Evolutionary conservation across 164 flowering plant species (phyloP).

Genomic region (Taxillus chinensis): DNA sequence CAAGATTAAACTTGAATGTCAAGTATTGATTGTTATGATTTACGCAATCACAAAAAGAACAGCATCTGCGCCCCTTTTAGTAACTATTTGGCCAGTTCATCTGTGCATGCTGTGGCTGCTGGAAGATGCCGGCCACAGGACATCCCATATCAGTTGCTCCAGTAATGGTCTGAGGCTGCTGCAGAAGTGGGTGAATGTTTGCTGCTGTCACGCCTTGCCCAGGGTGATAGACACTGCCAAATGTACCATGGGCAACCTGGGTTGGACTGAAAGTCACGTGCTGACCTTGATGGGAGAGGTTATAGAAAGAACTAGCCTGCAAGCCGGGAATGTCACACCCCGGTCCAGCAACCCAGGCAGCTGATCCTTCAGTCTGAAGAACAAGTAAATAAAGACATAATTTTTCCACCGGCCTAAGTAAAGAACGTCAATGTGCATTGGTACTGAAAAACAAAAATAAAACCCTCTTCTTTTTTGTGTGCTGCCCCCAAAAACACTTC

Average conservation of each 20-base stretch:
- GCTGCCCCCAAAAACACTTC: no score
- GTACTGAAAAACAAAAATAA: no score
- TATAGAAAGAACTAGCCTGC: conserved; percentile 70
- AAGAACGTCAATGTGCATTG: no score
- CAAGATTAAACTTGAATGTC: no score
- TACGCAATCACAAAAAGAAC: no score
- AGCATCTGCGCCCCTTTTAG: conserved; percentile 17
- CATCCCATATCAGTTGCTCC: conserved; percentile 71
- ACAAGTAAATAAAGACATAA: no score
- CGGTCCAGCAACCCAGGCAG: conserved; percentile 70
- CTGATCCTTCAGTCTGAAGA: conserved; percentile 75
- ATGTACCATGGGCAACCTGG: conserved; percentile 62
- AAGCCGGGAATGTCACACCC: conserved; percentile 59
- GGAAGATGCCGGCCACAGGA: conserved; percentile 56
- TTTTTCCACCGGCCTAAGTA: no score
- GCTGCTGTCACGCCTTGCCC: no score
- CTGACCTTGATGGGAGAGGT: conserved; percentile 75
- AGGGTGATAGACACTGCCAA: conserved; percentile 40
- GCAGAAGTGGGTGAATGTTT: conserved; percentile 49
- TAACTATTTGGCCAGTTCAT: conserved; percentile 80
- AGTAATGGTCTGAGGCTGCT: conserved; percentile 73
- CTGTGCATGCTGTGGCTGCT: conserved; percentile 76
- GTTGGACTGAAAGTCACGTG: conserved; percentile 63
- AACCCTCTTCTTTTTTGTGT: no score
- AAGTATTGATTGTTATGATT: no score